Base-by-base conservation (phyloP, 2,329 filamentous ascomycete species). In the Penicillium hesseltinei region DNA sequence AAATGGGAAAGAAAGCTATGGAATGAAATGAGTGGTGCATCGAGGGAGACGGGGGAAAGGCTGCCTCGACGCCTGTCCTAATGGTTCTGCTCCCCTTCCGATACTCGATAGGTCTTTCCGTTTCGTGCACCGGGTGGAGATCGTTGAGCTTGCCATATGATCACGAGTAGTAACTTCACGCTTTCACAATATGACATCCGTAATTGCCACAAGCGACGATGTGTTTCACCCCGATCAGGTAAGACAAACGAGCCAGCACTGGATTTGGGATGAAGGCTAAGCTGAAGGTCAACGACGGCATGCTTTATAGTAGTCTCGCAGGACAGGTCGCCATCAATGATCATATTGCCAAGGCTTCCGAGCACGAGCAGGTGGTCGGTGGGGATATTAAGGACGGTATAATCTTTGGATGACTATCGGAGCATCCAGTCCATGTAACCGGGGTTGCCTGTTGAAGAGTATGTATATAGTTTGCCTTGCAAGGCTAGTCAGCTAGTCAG, bases 181-280 rank as follows among this genome's bases (percentile, higher is more conserved):
- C 38, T 43, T 51, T 57, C 13, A 65, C 62, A 44, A 63, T 63
- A 11, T 56, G 52, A 46, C 64, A 66, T 13, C 63, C 62, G 5
- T 65, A 66, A 51, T 66, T 63, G 1, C 63, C 64, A 33, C 64
- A 64, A 19, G 64, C 51, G n/a, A 64, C 54, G 8, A 66, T 66
- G 40, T 66, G 60, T n/a, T 57, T 56, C 13, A 63, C 62, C 52
- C 62, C 21, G 2, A 23, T 4, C 13, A 5, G 11, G 4, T 36
- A 8, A 56, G 36, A 36, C 3, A 35, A 21, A 7, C 19, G 15
- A 23, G 17, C 8, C 36, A 23, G 15, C 40, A 17, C 8, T 36
- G 2, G 6, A 10, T 21, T 9, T 21, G 3, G 27, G 6, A 21
- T 5, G 2, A 35, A 47, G 4, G 19, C 5, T 9, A 49, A 60